These are phyloP conservation scores for Clathrospora elynae DNA, from an alignment of 2,329 filamentous ascomycete genomes.

Conservation along the genomic window DNA sequence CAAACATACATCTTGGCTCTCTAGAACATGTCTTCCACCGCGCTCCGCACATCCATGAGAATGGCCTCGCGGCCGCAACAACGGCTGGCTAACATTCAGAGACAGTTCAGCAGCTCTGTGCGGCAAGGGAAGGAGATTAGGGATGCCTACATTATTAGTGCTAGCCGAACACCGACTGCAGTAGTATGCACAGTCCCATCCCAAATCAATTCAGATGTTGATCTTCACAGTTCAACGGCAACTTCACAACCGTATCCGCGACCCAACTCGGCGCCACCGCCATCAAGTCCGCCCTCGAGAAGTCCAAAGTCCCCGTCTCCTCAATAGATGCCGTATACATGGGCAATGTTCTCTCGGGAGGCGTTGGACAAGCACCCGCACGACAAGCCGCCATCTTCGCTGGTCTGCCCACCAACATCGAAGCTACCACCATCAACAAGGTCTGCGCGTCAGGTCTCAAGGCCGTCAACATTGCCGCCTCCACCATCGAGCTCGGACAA, in stretches of 20 bases:
- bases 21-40: slow-evolving; percentile 37
- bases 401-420: slow-evolving; percentile 77
- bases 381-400: slow-evolving; percentile 90
- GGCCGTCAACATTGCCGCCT: slow-evolving; percentile 84
- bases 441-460: slow-evolving; percentile 96
- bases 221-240: slow-evolving; percentile 82
- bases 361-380: slow-evolving; percentile 86
- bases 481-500: slow-evolving; percentile 91
- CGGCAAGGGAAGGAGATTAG: slow-evolving; percentile 67
- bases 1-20: slow-evolving; percentile 1
- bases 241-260: slow-evolving; percentile 79
- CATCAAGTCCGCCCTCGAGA: slow-evolving; percentile 87
- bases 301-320: slow-evolving; percentile 78
- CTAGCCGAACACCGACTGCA: slow-evolving; percentile 83
- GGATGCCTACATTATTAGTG: slow-evolving; percentile 93
- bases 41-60: slow-evolving; percentile 40
- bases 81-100: slow-evolving; percentile 44
- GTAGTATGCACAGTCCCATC: slow-evolving; percentile 63
- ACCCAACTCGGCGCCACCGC: slow-evolving; percentile 88
- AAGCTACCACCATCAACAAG: slow-evolving; percentile 95
- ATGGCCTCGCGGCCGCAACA: slow-evolving; percentile 47
- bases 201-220: background rate
- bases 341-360: slow-evolving; percentile 89
- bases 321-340: slow-evolving; percentile 94
- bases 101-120: slow-evolving; percentile 45